These are phyloP conservation scores for Patellifolia procumbens DNA, from an alignment of 179 eudicot genomes.

Conservation along the genomic window DNA sequence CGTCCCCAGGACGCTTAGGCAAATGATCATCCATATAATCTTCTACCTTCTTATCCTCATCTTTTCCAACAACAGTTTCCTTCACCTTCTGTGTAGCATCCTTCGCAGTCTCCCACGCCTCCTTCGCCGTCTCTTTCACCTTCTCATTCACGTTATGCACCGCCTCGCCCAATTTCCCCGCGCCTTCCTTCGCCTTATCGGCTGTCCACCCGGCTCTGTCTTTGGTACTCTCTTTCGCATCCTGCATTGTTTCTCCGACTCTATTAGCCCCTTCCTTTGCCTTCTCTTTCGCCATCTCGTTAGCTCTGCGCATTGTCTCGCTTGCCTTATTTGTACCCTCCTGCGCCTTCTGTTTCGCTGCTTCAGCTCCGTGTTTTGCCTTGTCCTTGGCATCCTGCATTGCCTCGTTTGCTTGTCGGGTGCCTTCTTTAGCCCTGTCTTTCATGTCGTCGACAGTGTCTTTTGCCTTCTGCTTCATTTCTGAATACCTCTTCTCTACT, in stretches of 20 bases:
- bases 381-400: constrained; percentile 32
- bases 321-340: constrained; percentile 17
- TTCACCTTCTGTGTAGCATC: constrained; percentile 37
- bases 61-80: constrained; percentile 42
- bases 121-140: constrained; percentile 35
- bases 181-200: constrained; percentile 36
- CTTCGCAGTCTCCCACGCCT: constrained; percentile 42
- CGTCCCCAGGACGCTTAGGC: constrained; percentile 27
- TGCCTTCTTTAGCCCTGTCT: constrained; percentile 31
- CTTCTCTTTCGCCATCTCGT: constrained; percentile 20
- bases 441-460: constrained; percentile 13
- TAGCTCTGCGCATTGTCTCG: constrained; percentile 1
- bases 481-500: constrained; percentile 25
- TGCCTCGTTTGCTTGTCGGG: constrained; percentile 28
- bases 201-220: constrained; percentile 28
- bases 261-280: constrained; percentile 20
- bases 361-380: background rate
- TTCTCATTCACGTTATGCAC: constrained; percentile 33
- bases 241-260: background rate
- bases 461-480: constrained; percentile 27
- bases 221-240: constrained; percentile 25
- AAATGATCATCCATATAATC: constrained; percentile 45
- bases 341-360: constrained; percentile 19
- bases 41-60: constrained; percentile 35
- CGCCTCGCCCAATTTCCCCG: constrained; percentile 25